phyloP scores from a whole-genome alignment of 305 asterid species.

The Plantago coronopus region DNA sequence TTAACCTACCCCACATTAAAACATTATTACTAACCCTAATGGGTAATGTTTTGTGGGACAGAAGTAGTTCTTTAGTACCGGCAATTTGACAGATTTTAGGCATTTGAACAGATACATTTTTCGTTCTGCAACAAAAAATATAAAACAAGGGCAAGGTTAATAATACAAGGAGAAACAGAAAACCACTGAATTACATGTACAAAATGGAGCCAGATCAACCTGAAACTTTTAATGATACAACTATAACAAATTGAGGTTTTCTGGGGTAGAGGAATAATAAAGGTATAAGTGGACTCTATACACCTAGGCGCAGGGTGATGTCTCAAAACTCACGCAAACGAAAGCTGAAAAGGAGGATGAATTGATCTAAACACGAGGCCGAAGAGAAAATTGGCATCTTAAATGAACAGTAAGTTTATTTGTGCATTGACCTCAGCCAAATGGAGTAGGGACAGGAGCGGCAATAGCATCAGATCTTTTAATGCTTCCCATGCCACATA shows the following conservation, averaged over 20 bases:
- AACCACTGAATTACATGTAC: too few relatives aligned
- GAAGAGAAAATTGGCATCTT: slow-evolving; percentile 5
- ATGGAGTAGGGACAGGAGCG: slow-evolving; percentile 93
- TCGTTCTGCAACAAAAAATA: too few relatives aligned
- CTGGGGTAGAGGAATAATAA: neutral
- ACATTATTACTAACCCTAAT: too few relatives aligned
- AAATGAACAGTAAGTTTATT: slow-evolving; percentile 1
- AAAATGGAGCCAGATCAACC: too few relatives aligned
- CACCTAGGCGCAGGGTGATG: neutral
- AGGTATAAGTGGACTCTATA: slow-evolving; percentile 4
- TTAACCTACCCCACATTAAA: too few relatives aligned
- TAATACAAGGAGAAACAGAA: too few relatives aligned
- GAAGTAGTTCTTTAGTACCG: too few relatives aligned
- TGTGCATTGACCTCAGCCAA: slow-evolving; percentile 48
- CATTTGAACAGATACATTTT: too few relatives aligned
- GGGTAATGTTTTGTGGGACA: too few relatives aligned
- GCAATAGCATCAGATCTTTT: slow-evolving; percentile 94
- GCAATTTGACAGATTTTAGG: too few relatives aligned
- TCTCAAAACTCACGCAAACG: neutral
- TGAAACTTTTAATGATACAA: slow-evolving; percentile 2
- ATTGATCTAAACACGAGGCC: neutral
- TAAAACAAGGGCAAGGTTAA: too few relatives aligned
- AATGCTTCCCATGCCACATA: slow-evolving; percentile 99
- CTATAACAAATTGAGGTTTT: neutral
- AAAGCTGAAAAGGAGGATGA: neutral